Evolutionary conservation across 2,329 filamentous ascomycete species (phyloP).

Genomic region (Incumbomyces lentus): DNA sequence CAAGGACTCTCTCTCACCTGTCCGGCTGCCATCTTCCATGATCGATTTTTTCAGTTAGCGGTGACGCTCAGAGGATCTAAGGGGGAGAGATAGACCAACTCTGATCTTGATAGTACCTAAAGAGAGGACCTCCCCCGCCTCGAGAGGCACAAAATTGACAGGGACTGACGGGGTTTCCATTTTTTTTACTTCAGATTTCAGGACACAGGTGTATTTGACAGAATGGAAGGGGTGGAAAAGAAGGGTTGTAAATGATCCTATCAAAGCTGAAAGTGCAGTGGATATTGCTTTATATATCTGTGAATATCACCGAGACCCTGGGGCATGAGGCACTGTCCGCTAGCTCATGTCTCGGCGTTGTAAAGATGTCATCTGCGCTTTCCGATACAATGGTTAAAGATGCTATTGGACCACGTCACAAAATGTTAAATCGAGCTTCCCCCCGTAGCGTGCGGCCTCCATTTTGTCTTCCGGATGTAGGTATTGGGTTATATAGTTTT

Average conservation of each 20-base stretch:
- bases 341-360: slow-evolving; percentile 5
- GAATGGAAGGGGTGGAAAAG: too few species aligned
- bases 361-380: slow-evolving; percentile 11
- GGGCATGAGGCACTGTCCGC: slow-evolving; percentile 7
- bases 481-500: too few species aligned
- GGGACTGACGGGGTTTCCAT: slow-evolving; percentile 17
- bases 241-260: too few species aligned
- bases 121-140: slow-evolving; percentile 39
- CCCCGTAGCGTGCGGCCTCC: slow-evolving; percentile 7
- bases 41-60: slow-evolving; percentile 19
- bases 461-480: neutral
- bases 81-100: too few species aligned
- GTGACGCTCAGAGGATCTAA: too few species aligned
- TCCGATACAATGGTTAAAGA: slow-evolving; percentile 9
- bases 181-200: neutral
- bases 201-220: too few species aligned
- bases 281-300: too few species aligned
- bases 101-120: slow-evolving; percentile 39
- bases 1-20: slow-evolving; percentile 32
- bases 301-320: neutral
- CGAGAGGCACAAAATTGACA: slow-evolving; percentile 40
- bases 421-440: slow-evolving; percentile 13
- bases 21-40: slow-evolving; percentile 42
- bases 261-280: too few species aligned
- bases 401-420: slow-evolving; percentile 14